These are phyloP conservation scores for Mortierella sp. DNA, from an alignment of 371 early-diverging fungal species.

Conservation along the genomic window DNA sequence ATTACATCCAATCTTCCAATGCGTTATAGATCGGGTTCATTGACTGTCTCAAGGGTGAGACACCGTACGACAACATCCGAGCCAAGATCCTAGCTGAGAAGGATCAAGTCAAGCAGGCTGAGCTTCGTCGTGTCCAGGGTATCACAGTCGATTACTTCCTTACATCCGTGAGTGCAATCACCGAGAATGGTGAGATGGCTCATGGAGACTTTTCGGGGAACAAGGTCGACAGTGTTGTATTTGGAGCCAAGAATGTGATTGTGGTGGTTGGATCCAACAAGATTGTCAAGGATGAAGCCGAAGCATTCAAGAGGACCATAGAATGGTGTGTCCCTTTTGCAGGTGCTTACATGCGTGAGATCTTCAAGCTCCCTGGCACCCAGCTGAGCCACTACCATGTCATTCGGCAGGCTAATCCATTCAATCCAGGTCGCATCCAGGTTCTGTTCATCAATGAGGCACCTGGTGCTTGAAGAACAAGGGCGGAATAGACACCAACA, in stretches of 20 bases:
- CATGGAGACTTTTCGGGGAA: slow-evolving; percentile 44
- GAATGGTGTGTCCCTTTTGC: slow-evolving; percentile 51
- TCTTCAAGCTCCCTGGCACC: slow-evolving; percentile 48
- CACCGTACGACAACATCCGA: slow-evolving; percentile 48
- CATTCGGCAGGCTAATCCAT: slow-evolving; percentile 39
- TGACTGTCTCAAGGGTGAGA: slow-evolving; percentile 50
- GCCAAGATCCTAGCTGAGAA: slow-evolving; percentile 46
- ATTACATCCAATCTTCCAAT: neutral
- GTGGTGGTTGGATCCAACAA: slow-evolving; percentile 56
- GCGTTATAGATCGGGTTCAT: slow-evolving; percentile 51
- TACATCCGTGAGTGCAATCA: slow-evolving; percentile 45
- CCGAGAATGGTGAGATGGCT: slow-evolving; percentile 48
- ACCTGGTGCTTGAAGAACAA: slow-evolving; percentile 29
- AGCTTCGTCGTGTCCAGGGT: slow-evolving; percentile 46
- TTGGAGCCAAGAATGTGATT: slow-evolving; percentile 51
- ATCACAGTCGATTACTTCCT: slow-evolving; percentile 50
- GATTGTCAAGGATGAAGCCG: slow-evolving; percentile 55
- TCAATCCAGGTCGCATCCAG: slow-evolving; percentile 41
- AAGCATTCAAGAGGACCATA: slow-evolving; percentile 39
- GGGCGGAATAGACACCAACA: too few relatives aligned
- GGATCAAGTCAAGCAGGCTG: slow-evolving; percentile 47
- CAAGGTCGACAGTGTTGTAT: slow-evolving; percentile 46
- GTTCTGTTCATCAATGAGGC: slow-evolving; percentile 52
- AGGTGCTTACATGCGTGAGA: slow-evolving; percentile 44
- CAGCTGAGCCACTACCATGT: slow-evolving; percentile 43